These are phyloP conservation scores for Somion occarium DNA, from an alignment of 1,284 basidiomycete genomes.

Conservation along the genomic window DNA sequence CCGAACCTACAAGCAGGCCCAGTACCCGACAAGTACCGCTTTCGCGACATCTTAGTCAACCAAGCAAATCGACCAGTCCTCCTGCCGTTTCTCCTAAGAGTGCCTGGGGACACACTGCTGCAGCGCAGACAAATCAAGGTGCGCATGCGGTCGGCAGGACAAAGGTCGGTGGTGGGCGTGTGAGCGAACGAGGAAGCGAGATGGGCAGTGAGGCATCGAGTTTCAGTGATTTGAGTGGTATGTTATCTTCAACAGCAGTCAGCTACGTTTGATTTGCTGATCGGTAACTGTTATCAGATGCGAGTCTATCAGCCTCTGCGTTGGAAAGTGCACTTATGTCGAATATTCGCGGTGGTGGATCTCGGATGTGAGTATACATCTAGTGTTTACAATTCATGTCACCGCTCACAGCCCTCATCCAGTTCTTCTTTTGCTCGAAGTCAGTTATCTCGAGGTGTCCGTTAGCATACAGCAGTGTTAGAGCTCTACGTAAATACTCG, in stretches of 20 bases:
- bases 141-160: constrained; percentile 18
- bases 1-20: constrained; percentile 35
- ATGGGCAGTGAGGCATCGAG: constrained; percentile 70
- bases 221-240: constrained; percentile 80
- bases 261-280: neutral
- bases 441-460: constrained; percentile 5
- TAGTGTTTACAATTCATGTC: constrained; percentile 1
- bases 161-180: constrained; percentile 24
- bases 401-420: neutral
- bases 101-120: constrained; percentile 37
- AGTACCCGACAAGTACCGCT: constrained; percentile 34
- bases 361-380: constrained; percentile 45
- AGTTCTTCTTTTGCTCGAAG: constrained; percentile 17
- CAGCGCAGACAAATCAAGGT: neutral
- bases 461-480: no score
- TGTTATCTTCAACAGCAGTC: constrained; percentile 19
- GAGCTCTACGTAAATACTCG: no score
- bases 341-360: constrained; percentile 49
- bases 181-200: constrained; percentile 36
- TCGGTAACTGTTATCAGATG: constrained; percentile 36
- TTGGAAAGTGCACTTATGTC: constrained; percentile 73
- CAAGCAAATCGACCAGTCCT: constrained; percentile 55
- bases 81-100: constrained; percentile 50
- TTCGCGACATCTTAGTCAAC: constrained; percentile 44
- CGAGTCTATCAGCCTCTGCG: constrained; percentile 67